phyloP scores from a whole-genome alignment of 257 asterid genomes.

The Plantago elongata region DNA sequence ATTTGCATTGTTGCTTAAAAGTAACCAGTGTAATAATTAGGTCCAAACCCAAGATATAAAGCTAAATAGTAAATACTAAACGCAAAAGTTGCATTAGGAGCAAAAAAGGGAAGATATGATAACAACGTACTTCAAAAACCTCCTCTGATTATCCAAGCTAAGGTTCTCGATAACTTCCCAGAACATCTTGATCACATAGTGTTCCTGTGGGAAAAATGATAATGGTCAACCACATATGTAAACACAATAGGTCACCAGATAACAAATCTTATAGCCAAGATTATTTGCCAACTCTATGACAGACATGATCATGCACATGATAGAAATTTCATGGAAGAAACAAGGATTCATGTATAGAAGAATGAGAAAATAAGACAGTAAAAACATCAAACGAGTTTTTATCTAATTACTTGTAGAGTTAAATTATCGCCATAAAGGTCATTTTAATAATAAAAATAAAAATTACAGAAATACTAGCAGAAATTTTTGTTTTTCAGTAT shows the following conservation, averaged over 20 bases:
- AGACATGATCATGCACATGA: no score
- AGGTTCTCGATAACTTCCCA: constrained; percentile 84
- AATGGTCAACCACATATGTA: constrained; percentile 23
- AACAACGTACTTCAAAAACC: constrained; percentile 69
- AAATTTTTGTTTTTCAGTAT: no score
- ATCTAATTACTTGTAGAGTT: no score
- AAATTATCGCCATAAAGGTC: no score
- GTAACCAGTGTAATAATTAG: not conserved
- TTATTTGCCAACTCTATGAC: not conserved
- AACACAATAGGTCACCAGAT: not conserved
- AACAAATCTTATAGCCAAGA: not conserved
- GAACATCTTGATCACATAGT: constrained; percentile 80
- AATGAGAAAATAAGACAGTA: no score
- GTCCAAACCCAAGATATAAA: not conserved
- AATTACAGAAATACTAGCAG: no score
- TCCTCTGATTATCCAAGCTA: constrained; percentile 75
- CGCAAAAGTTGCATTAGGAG: no score
- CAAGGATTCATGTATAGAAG: no score
- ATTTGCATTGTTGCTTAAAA: not conserved
- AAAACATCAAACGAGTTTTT: no score
- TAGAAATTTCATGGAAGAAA: no score
- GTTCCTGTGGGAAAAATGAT: constrained; percentile 57
- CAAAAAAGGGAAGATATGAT: constrained; percentile 14
- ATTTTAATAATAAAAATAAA: no score
- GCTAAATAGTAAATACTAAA: not conserved